phyloP scores from a whole-genome alignment of 2,329 filamentous ascomycete species.

The Monosporascus sp. region DNA sequence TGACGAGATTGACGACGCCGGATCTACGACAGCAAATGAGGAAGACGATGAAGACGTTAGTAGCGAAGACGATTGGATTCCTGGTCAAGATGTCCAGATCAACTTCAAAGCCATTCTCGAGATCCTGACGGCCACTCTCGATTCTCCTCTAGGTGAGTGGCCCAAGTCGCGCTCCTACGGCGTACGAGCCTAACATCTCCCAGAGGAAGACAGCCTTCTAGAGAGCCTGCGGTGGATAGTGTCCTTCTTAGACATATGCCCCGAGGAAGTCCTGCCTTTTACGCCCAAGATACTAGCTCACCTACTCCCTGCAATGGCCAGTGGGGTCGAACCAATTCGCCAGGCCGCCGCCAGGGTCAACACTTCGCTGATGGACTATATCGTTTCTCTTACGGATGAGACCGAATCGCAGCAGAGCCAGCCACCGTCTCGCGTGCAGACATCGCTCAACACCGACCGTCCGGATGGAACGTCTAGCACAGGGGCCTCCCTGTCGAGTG shows the following conservation, averaged over 20 bases:
- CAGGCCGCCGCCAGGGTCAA: slow-evolving; percentile 88
- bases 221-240: slow-evolving; percentile 94
- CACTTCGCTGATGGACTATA: slow-evolving; percentile 85
- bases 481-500: slow-evolving; percentile 47
- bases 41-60: slow-evolving; percentile 55
- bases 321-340: slow-evolving; percentile 81
- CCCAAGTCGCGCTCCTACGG: slow-evolving; percentile 1
- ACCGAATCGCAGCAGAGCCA: slow-evolving; percentile 32
- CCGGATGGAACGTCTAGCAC: slow-evolving; percentile 43
- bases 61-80: slow-evolving; percentile 90
- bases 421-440: slow-evolving; percentile 34
- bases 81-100: slow-evolving; percentile 92
- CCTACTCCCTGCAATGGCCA: slow-evolving; percentile 89
- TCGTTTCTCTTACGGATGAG: slow-evolving; percentile 83
- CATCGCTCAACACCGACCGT: slow-evolving; percentile 38
- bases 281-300: slow-evolving; percentile 89
- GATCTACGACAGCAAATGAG: slow-evolving; percentile 48
- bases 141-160: slow-evolving; percentile 66
- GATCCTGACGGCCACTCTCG: slow-evolving; percentile 83
- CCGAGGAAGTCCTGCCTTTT: slow-evolving; percentile 92
- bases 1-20: slow-evolving; percentile 57
- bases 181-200: slow-evolving; percentile 11
- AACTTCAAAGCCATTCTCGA: slow-evolving; percentile 89
- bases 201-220: slow-evolving; percentile 85
- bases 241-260: slow-evolving; percentile 93